Evolutionary conservation across 2,329 filamentous ascomycete species (phyloP), one percentile per base, ranked within the genome.

Genomic region (Raffaelea ambrosiae): DNA sequence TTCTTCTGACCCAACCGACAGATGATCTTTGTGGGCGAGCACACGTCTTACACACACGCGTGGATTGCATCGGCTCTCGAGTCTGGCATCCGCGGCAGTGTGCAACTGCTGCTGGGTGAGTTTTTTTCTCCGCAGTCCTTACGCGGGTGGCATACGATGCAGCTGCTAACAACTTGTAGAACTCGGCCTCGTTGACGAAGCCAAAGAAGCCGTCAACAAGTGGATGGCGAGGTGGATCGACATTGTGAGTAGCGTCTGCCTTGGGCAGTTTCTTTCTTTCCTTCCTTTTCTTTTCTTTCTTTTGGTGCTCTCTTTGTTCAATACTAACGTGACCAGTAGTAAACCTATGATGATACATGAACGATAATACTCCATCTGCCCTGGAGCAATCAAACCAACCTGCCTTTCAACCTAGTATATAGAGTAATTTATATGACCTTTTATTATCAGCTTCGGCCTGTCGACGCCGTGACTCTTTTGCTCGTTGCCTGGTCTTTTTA

Each of bases 161-260:
- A 21, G 23, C 9, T 16, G 23, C 39, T 46, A 22, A 47, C 23
- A 13, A 14, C 14, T 19, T 38, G 16, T 23, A 54, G 75, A 79
- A 57, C 64, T 85, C 57, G 83, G 83, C 0, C 60, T 86, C 40
- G 81, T 86, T 0, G 83, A 86, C 59, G 83, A 86, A 63, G 83
- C 82, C 1, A 86, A 86, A 65, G 63, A 70, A 31, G 67, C 82
- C 18, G 76, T 77, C 2, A 66, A 79, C 29, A 76, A 77, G 51
- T 86, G 81, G 81, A 84, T 85, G 80, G 81, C 77, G 2, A 69
- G 82, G 48, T 85, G 81, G 81, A 81, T 83, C 46, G 65, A 68
- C 42, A 59, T 77, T 42, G 55, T 62, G 46, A 56, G 57, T 57
- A n/a, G n/a, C n/a, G n/a, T n/a, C n/a, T n/a, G n/a, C n/a, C n/a